These are phyloP conservation scores for Lentinus tigrinus DNA, from an alignment of 768 basidiomycete species.

Conservation along the genomic window DNA sequence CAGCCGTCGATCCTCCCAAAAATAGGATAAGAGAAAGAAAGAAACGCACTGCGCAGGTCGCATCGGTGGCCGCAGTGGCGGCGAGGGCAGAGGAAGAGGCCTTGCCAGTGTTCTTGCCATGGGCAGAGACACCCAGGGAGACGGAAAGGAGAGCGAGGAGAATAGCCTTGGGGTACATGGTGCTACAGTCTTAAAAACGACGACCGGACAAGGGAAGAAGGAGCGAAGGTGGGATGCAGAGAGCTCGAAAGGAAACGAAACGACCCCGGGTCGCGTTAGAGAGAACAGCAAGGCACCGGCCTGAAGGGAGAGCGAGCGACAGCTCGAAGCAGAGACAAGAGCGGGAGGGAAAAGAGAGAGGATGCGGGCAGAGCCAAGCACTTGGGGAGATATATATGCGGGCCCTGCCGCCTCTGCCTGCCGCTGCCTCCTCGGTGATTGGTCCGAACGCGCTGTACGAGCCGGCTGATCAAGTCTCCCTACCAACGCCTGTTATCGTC, in stretches of 20 bases:
- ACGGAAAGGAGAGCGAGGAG: slow-evolving; percentile 42
- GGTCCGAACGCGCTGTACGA: not conserved
- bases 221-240: slow-evolving; percentile 33
- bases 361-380: slow-evolving; percentile 15
- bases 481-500: slow-evolving; percentile 1
- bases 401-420: not conserved
- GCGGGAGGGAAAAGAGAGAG: slow-evolving; percentile 19
- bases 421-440: slow-evolving; percentile 9
- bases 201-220: slow-evolving; percentile 20
- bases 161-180: slow-evolving; percentile 43
- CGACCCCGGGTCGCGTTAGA: slow-evolving; percentile 56
- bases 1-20: slow-evolving; percentile 12
- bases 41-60: slow-evolving; percentile 16
- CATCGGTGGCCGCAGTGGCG: not conserved
- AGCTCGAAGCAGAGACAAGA: slow-evolving; percentile 24
- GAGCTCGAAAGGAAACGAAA: slow-evolving; percentile 39
- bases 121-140: slow-evolving; percentile 35
- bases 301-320: slow-evolving; percentile 19
- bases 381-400: slow-evolving; percentile 10
- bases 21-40: slow-evolving; percentile 17
- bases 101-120: slow-evolving; percentile 5
- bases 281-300: slow-evolving; percentile 46
- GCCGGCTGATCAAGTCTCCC: not conserved
- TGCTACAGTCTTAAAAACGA: slow-evolving; percentile 24
- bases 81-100: not conserved